These are phyloP conservation scores for Hibiscus mutabilis DNA, from an alignment of 345 rosid species.

Conservation along the genomic window DNA sequence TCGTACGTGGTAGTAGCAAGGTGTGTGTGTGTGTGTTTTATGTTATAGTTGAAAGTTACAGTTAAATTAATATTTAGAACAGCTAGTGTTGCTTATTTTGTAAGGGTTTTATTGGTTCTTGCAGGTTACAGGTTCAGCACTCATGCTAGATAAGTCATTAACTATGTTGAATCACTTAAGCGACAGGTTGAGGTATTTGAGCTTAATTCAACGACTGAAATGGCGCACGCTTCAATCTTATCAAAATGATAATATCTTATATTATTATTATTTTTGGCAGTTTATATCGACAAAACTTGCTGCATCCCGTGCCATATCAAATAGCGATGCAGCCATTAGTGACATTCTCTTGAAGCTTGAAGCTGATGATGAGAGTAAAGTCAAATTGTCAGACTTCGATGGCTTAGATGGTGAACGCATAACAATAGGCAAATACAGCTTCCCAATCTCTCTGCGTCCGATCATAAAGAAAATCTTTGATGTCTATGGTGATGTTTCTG, in stretches of 20 bases:
- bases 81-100: not conserved
- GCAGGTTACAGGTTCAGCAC: not conserved
- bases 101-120: not conserved
- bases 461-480: not conserved
- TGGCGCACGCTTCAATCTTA: too few species aligned
- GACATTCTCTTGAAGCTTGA: not conserved
- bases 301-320: not conserved
- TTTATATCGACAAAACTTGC: too few species aligned
- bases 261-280: too few species aligned
- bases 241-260: too few species aligned
- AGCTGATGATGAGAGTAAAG: not conserved
- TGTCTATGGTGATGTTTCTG: not conserved
- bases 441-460: not conserved
- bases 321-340: not conserved
- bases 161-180: not conserved
- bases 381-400: not conserved
- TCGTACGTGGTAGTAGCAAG: not conserved
- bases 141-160: not conserved
- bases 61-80: not conserved
- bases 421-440: not conserved
- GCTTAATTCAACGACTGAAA: too few species aligned
- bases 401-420: not conserved
- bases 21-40: not conserved
- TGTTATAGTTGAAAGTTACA: not conserved
- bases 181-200: too few species aligned